Base-by-base conservation (phyloP, 2,329 filamentous ascomycete genomes). In the Ilyonectria mors-panacis region DNA sequence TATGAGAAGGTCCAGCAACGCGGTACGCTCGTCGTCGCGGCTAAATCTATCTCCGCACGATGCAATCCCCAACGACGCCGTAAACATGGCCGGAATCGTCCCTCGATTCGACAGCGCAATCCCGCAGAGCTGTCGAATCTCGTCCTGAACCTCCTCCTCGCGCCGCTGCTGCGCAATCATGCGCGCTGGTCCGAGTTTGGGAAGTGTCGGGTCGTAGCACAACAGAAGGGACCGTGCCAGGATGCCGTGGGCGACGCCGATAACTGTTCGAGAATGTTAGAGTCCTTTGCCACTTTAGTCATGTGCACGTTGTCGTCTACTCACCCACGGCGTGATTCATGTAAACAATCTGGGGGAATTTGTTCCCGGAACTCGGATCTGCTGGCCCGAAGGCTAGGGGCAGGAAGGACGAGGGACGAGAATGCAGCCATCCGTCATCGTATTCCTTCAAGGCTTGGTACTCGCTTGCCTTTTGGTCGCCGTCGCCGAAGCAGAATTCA, bases 311-410 rank as follows among this genome's bases (percentile, higher is more conserved):
- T 42, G 39, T 42, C 6, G n/a, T 39, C 13, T 28, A 76, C 81
- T 67, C 62, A 86, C 85, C 81, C 72, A 89, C 85, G 68, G 86
- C 88, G 65, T 86, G 85, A 48, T 84, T 85, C 13, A 87, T 80
- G 72, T 89, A 88, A 80, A 87, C 87, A 2, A 90, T 82, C 56
- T 88, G 84, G 0, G 89, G 89, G 69, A 91, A 91, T 1, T 84
- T 79, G 33, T 83, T 78, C 0, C 78, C 77, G 0, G 72, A 76
- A 6, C 71, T 75, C 2, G 71, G 75, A 9, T 73, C 68, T 5
- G 73, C 61, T 26, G 83, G 82, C 15, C 79, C 77, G 47, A 83
- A 82, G 63, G 85, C 89, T 33, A 89, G 84, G 0, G 89, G 89
- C 10, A 83, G 59, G 48, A 88, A 91, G 1, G 86, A 87, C 1